phyloP scores from a whole-genome alignment of 2,329 filamentous ascomycete genomes.

The Onygena corvina region DNA sequence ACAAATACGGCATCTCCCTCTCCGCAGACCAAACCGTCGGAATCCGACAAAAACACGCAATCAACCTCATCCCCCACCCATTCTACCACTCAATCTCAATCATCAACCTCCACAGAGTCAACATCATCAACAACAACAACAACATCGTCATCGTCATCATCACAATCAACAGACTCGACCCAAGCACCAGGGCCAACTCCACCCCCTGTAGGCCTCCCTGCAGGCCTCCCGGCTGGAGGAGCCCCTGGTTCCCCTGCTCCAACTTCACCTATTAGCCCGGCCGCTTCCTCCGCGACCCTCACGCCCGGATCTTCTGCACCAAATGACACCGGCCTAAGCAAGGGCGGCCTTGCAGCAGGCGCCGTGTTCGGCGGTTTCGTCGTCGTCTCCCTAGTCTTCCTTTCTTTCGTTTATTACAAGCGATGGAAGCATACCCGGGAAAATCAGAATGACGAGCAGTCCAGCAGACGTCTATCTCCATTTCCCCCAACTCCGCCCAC shows the following conservation, averaged over 20 bases:
- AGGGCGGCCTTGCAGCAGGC: conserved; percentile 13
- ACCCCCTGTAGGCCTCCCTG: not conserved
- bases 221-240: not conserved
- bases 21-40: not conserved
- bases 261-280: not conserved
- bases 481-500: conserved; percentile 8
- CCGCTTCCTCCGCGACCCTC: conserved; percentile 8
- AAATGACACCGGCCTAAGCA: conserved; percentile 5
- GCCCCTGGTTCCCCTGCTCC: not conserved
- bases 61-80: not conserved
- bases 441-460: conserved; percentile 7
- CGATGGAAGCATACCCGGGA: conserved; percentile 12
- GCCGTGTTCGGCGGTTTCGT: conserved; percentile 15
- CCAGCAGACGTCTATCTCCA: conserved; percentile 1
- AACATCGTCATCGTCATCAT: not conserved
- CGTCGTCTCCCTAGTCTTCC: conserved; percentile 12
- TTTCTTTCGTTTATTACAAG: conserved; percentile 13
- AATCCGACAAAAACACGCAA: not conserved
- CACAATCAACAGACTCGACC: not conserved
- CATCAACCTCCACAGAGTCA: not conserved
- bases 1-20: not conserved
- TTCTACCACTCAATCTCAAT: not conserved
- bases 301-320: conserved; percentile 3
- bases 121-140: not conserved
- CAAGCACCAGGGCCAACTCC: not conserved